Evolutionary conservation across 768 basidiomycete genomes (phyloP), one percentile per base, ranked within the genome.

Genomic region (Mycena polygramma): DNA sequence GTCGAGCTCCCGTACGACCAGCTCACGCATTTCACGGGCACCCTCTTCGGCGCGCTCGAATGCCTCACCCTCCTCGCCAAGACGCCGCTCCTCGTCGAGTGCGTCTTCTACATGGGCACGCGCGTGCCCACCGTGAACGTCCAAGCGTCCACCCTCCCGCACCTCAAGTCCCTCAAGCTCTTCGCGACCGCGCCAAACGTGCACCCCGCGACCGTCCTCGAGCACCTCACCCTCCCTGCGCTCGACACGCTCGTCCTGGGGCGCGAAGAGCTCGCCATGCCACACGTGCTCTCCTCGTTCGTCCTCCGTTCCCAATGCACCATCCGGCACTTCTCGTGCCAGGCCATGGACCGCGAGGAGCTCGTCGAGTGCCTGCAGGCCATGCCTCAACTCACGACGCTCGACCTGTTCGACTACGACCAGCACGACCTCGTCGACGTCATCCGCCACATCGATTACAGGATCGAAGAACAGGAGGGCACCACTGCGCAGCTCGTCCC

Each of bases 11-110:
- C 69, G 5, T 70, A 57, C 11, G 24, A 7, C 1, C 63, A 65
- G 55, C 30, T 70, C 15, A 64, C 63, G 10, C 65, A 39, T n/a
- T 60, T 66, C 63, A 70, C 58, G 7, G 69, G 63, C 14, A 66
- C 63, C 19, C 45, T 19, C 13, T 70, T 70, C 63, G 13, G 22
- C 14, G 11, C 36, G 4, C 7, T 17, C 24, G 69, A 70, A 55
- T 60, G 57, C 30, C 35, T 66, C 41, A 24, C 17, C 8, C 11
- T 70, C 10, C 45, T 70, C 5, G n/a, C 9, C 19, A 19, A 39
- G 6, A 61, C 22, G 19, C 51, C 63, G 41, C 53, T 51, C 20
- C 69, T 70, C 6, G 45, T 70, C 43, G 41, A 70, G 6, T 70
- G 63, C 19, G 69, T 57, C 14, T 65, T 70, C 26, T 37, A 60